Base-by-base conservation (phyloP, 352 stramenopile genomes). In the Phytophthora agathidicida region DNA sequence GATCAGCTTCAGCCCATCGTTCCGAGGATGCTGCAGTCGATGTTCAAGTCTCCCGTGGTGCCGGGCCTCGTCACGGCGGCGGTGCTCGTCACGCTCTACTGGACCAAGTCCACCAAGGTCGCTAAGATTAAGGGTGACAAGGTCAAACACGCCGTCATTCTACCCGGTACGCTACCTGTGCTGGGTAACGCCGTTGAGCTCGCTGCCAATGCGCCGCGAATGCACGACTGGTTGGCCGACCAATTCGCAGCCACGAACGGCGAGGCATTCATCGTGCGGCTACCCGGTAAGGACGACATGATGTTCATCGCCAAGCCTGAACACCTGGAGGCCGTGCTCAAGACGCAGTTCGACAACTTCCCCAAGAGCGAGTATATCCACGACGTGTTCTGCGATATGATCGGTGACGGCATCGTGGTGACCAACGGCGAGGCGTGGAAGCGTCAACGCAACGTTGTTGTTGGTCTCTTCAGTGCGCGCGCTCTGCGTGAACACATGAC, bases 291-390 rank as follows among this genome's bases (percentile, higher is more conserved):
- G 14, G 69, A 75, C 32, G 59, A 73, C 42, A 69, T 71, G 50
- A 67, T 83, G 58, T 65, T 70, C 35, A 69, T 83, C 22, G 60
- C 59, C 30, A 80, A 79, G 32, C 74, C 75, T 0, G 65, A 84
- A 54, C 67, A 76, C 26, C 62, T 83, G n/a, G 74, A 87, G 37
- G 65, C 81, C 11, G 66, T 84, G 38, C 60, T 81, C 20, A 83
- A 79, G 53, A 83, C 71, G 16, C 77, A 83, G 36, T 77, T 82
- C 42, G 65, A 82, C 19, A 37, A 43, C 41, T 84, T 86, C 42
- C 64, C 65, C 32, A 83, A 83, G 51, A 73, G 73, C 16, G 48
- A 68, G 20, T 71, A 80, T 39, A 59, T 80, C 32, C 60, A 68
- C 50, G 61, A 79, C 24, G 57, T 79, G 27, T 65, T 71, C 13